Percentiles rank a stretch among this genome's conserved stretches.
Conservation (phyloP, 805 yeast genomes). For the Candida krabiensis region DNA sequence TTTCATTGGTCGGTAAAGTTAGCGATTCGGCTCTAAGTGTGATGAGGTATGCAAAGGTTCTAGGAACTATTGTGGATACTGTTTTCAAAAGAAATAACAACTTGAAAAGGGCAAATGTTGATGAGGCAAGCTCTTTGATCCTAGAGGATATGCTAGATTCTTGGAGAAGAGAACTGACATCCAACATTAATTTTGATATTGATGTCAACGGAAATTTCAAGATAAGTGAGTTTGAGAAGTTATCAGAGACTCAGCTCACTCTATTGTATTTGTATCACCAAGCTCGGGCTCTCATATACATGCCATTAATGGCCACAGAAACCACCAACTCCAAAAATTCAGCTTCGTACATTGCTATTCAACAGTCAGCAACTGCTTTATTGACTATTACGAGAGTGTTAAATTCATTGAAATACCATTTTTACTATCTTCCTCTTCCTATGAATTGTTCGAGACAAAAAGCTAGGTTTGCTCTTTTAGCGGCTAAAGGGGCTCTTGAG, state of each 20-base stretch:
- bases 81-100: constrained; percentile 61
- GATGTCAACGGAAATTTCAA: constrained; percentile 56
- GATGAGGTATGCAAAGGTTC: constrained; percentile 68
- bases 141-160: constrained; percentile 69
- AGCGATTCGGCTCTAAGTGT: constrained; percentile 60
- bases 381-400: constrained; percentile 47
- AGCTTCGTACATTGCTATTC: constrained; percentile 64
- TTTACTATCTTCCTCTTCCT: constrained; percentile 58
- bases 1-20: constrained; percentile 70
- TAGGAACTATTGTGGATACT: constrained; percentile 72
- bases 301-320: constrained; percentile 57
- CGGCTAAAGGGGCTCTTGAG: constrained; percentile 76
- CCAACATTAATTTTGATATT: constrained; percentile 54
- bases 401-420: constrained; percentile 37
- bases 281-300: constrained; percentile 61
- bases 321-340: constrained; percentile 40
- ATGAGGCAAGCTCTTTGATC: constrained; percentile 33
- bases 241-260: constrained; percentile 48
- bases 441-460: constrained; percentile 60
- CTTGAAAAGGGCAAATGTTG: constrained; percentile 26
- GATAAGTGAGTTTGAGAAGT: constrained; percentile 31
- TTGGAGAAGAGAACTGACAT: constrained; percentile 76
- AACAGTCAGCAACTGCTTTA: constrained; percentile 66
- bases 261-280: constrained; percentile 60
- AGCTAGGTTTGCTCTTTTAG: constrained; percentile 61